Base-by-base conservation (phyloP, 345 rosid genomes). In the Citrus glauca region DNA sequence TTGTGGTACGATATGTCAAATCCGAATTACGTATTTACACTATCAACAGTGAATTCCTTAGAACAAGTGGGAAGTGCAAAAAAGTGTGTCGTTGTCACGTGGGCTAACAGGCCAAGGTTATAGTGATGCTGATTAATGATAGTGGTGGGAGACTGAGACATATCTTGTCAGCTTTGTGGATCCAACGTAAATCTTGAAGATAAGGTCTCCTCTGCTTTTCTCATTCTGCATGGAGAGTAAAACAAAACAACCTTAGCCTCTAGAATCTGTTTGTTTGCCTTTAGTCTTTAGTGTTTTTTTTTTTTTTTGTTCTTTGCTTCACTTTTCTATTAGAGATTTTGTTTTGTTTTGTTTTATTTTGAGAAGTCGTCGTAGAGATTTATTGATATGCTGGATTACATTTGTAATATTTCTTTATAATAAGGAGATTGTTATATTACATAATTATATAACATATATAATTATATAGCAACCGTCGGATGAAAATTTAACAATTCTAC, bases 1-100 rank as follows among this genome's bases (percentile, higher is more conserved):
- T 30, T 30, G 30, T 0, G 3, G 30, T 30, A 30, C 30, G 3
- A 30, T 30, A 30, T 30, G 0, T 3, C 30, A 30, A 30, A 30
- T 30, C 32, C 4, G 4, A 4, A 33, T 9, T 35, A 11, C n/a
- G 19, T 24, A n/a, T 35, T 66, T 37, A 77, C 20, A 50, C 66
- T 19, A 70, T 27, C 24, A 64, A 37, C 66, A 20, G 74, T 57
- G 67, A 73, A 35, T 30, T 42, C 59, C 78, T 72, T 59, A n/a
- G 79, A 78, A 63, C 4, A 69, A 74, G 72, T 9, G 73, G 69
- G 35, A 69, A 63, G 32, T 17, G 69, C n/a, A n/a, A 48, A 14
- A 35, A 65, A 63, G 53, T 8, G 42, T 61, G 75, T 77, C 78
- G 53, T 73, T 66, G 57, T 74, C 76, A 74, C 69, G 68, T 78